Evolutionary conservation across 257 asterid species (phyloP).

Genomic region (Striga asiatica): DNA sequence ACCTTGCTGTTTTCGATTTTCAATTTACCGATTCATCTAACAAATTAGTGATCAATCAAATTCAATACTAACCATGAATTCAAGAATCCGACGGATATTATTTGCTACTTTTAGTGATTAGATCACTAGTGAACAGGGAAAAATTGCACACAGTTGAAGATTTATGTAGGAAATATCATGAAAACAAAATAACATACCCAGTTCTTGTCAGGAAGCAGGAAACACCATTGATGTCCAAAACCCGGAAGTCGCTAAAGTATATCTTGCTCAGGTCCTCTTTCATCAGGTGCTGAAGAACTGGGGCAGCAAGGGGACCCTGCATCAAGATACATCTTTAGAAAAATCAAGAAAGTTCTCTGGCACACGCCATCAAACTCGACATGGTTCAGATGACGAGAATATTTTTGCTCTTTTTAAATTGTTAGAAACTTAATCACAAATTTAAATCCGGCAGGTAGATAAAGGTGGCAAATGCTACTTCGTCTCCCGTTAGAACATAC

Average conservation of each 20-base stretch:
- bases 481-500: no score
- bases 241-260: conserved; percentile 72
- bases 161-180: background rate
- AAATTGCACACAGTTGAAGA: background rate
- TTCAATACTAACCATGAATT: no score
- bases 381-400: background rate
- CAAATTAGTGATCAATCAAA: no score
- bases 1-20: no score
- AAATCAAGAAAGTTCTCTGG: conserved; percentile 1
- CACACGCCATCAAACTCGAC: background rate
- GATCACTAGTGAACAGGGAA: no score
- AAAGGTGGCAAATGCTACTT: no score
- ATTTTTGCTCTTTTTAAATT: background rate
- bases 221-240: conserved; percentile 72
- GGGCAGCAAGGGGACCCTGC: conserved; percentile 97
- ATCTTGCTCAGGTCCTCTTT: conserved; percentile 84
- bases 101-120: no score
- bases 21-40: no score
- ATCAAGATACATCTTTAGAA: conserved; percentile 15
- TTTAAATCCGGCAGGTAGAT: background rate
- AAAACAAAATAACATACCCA: conserved; percentile 49
- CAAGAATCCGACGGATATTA: background rate
- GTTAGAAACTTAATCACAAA: background rate
- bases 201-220: conserved; percentile 88
- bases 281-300: conserved; percentile 81